A percentile compares a stretch with the other conserved stretches of the same genome.
Conservation (phyloP, 164 flowering plant species). For the Magnolia changhungtana region DNA sequence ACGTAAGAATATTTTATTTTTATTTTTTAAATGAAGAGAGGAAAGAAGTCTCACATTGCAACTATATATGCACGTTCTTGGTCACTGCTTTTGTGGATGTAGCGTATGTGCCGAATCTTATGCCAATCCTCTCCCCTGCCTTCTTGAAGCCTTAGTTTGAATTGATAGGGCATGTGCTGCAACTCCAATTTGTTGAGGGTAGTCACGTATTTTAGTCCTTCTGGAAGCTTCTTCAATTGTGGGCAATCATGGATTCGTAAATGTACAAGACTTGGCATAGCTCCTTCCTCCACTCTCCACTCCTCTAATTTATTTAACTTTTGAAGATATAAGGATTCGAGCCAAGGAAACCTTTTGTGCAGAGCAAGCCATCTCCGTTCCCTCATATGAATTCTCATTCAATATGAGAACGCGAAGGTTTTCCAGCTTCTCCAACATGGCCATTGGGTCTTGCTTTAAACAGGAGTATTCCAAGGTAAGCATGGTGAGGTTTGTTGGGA, state of each 20-base stretch:
- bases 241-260: neutral
- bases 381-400: neutral
- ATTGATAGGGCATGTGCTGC: neutral
- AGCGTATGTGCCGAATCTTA: no score
- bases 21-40: no score
- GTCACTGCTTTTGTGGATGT: no score
- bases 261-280: neutral
- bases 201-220: neutral
- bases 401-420: neutral
- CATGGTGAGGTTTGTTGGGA: no score
- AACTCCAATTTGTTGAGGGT: neutral
- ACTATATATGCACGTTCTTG: no score
- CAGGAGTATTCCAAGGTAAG: no score
- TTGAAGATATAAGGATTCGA: neutral
- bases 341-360: neutral
- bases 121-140: no score
- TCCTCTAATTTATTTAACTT: neutral
- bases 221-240: neutral
- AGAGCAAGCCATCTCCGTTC: neutral
- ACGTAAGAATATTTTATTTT: no score
- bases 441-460: no score
- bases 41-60: no score
- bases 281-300: conserved; percentile 2
- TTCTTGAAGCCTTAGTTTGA: no score
- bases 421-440: no score